Conservation (phyloP, 2,329 filamentous ascomycete species). For the Diaporthe sp. region DNA sequence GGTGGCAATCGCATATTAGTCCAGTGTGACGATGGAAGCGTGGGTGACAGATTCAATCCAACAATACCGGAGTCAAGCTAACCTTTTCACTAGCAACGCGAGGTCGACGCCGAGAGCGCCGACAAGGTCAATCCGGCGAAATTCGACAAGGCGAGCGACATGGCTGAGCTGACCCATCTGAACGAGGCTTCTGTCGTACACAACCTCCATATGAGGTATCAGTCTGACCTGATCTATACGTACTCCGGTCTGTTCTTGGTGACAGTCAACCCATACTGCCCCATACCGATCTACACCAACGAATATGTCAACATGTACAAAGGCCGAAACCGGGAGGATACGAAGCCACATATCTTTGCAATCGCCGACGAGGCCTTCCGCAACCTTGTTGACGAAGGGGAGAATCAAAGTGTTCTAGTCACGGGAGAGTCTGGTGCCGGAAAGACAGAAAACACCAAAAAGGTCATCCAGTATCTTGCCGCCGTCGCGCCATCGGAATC, state of each 20-base stretch:
- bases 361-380: conserved; percentile 98
- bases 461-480: conserved; percentile 98
- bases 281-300: conserved; percentile 93
- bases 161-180: conserved; percentile 97
- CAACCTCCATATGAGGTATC: conserved; percentile 94
- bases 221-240: conserved; percentile 96
- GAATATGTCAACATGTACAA: conserved; percentile 99
- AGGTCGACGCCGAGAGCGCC: conserved; percentile 86
- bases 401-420: conserved; percentile 97
- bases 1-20: conserved; percentile 79
- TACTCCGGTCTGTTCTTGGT: conserved; percentile 98
- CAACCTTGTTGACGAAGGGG: conserved; percentile 92
- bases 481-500: conserved; percentile 91
- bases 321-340: conserved; percentile 90
- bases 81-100: conserved; percentile 76
- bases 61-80: conserved; percentile 34
- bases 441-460: conserved; percentile 99
- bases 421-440: conserved; percentile 98
- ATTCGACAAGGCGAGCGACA: conserved; percentile 99
- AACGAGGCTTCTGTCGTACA: conserved; percentile 99
- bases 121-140: conserved; percentile 99
- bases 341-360: conserved; percentile 96
- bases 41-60: conserved; percentile 58
- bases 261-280: conserved; percentile 96
- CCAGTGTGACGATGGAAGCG: conserved; percentile 92